phyloP scores from a whole-genome alignment of 2,329 filamentous ascomycete species.

The Pyrenochaeta sp. region DNA sequence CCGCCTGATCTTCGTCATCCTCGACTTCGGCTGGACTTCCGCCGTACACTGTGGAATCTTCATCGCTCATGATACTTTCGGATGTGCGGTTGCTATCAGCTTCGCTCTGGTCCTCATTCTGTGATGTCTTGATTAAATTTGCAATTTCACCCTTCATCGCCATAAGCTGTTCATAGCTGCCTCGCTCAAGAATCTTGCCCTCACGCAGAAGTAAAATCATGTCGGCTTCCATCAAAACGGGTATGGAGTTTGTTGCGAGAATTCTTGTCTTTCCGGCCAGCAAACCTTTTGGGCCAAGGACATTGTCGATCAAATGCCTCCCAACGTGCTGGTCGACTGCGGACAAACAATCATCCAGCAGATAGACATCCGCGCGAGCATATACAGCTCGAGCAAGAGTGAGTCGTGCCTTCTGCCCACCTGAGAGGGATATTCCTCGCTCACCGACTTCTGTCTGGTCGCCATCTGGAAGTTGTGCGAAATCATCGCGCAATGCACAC shows the following conservation, averaged over 20 bases:
- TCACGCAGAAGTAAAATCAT: constrained; percentile 87
- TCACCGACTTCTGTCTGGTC: constrained; percentile 97
- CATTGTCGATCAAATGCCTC: constrained; percentile 91
- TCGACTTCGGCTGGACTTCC: constrained; percentile 59
- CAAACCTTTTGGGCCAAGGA: constrained; percentile 85
- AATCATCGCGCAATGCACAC: constrained; percentile 90
- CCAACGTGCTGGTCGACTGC: constrained; percentile 99
- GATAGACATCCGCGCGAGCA: constrained; percentile 93
- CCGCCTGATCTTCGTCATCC: constrained; percentile 61
- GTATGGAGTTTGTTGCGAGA: constrained; percentile 93
- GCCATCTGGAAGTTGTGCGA: constrained; percentile 89
- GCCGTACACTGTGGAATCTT: constrained; percentile 68
- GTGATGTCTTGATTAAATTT: constrained; percentile 80
- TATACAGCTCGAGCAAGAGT: constrained; percentile 94
- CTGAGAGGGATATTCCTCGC: constrained; percentile 93
- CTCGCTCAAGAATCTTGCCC: constrained; percentile 83
- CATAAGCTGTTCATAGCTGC: constrained; percentile 89
- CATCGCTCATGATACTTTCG: constrained; percentile 70
- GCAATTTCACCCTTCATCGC: constrained; percentile 93
- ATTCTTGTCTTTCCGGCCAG: constrained; percentile 88
- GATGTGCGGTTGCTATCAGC: constrained; percentile 57
- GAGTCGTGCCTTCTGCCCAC: constrained; percentile 93
- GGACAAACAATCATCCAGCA: constrained; percentile 92
- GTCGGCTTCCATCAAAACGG: constrained; percentile 87
- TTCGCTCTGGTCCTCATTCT: constrained; percentile 60